phyloP scores from a whole-genome alignment of 1,284 basidiomycete genomes.

The Cryptococcus hybrid region DNA sequence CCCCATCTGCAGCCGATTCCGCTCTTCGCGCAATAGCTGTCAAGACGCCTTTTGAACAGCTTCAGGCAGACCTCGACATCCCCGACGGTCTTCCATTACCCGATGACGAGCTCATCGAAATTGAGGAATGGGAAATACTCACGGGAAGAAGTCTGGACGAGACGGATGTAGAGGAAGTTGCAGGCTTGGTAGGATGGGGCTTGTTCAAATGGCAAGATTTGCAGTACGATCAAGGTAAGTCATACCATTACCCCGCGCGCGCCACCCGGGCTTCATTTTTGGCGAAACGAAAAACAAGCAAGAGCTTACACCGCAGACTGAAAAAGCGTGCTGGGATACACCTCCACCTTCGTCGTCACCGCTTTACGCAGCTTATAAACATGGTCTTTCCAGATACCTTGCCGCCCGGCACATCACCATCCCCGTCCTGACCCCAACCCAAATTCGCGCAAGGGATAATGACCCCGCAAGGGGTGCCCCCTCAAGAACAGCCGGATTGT shows the following conservation, averaged over 20 bases:
- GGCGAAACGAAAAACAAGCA: neutral
- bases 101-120: constrained; percentile 28
- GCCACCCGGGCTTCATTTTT: too few species aligned
- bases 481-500: neutral
- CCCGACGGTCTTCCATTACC: constrained; percentile 37
- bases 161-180: constrained; percentile 60
- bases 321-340: constrained; percentile 81
- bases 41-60: constrained; percentile 1
- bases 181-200: constrained; percentile 40
- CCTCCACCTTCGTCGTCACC: constrained; percentile 57
- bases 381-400: constrained; percentile 66
- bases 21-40: constrained; percentile 16
- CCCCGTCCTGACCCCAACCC: constrained; percentile 51
- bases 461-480: constrained; percentile 42
- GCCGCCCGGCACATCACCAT: constrained; percentile 63
- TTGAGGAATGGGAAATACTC: constrained; percentile 59
- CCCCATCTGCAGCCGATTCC: constrained; percentile 23
- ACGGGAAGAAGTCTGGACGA: constrained; percentile 54
- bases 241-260: too few species aligned
- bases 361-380: constrained; percentile 62
- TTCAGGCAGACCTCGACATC: constrained; percentile 1
- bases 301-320: neutral
- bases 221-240: constrained; percentile 81
- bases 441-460: constrained; percentile 38
- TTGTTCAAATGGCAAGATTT: constrained; percentile 83